Conservation (phyloP, 805 yeast genomes). For the Barnettozyma salicaria region DNA sequence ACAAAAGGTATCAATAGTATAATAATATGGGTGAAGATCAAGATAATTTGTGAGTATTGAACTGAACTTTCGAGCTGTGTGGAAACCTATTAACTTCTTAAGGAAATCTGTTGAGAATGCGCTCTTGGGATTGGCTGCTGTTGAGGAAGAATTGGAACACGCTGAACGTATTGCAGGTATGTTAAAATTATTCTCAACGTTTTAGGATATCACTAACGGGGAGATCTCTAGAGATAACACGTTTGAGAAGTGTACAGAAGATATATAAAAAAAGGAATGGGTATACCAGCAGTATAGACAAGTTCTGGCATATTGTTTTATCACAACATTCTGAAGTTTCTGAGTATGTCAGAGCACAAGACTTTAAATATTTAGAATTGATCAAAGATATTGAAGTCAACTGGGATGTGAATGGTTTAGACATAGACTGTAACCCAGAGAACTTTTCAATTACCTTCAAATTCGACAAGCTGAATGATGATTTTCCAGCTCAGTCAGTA, state of each 20-base stretch:
- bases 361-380: slow-evolving; percentile 65
- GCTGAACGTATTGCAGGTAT: slow-evolving; percentile 54
- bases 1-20: too few relatives aligned
- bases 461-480: slow-evolving; percentile 43
- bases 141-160: slow-evolving; percentile 51
- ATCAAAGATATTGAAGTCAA: slow-evolving; percentile 59
- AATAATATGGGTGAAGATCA: too few relatives aligned
- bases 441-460: slow-evolving; percentile 56
- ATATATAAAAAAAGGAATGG: slow-evolving; percentile 53
- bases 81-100: too few relatives aligned
- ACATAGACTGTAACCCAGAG: slow-evolving; percentile 37
- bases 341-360: slow-evolving; percentile 71
- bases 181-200: slow-evolving; percentile 5
- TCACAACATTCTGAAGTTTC: slow-evolving; percentile 82
- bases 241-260: slow-evolving; percentile 48
- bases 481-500: slow-evolving; percentile 50
- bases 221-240: slow-evolving; percentile 33
- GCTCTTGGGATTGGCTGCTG: slow-evolving; percentile 44
- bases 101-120: slow-evolving; percentile 30
- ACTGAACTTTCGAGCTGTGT: too few relatives aligned
- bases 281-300: slow-evolving; percentile 50
- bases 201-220: not conserved
- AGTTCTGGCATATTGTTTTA: slow-evolving; percentile 83
- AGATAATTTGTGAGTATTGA: not conserved
- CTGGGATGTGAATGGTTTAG: slow-evolving; percentile 35